phyloP scores from a whole-genome alignment of 2,329 filamentous ascomycete genomes.

The Aspergillus caelatus region DNA sequence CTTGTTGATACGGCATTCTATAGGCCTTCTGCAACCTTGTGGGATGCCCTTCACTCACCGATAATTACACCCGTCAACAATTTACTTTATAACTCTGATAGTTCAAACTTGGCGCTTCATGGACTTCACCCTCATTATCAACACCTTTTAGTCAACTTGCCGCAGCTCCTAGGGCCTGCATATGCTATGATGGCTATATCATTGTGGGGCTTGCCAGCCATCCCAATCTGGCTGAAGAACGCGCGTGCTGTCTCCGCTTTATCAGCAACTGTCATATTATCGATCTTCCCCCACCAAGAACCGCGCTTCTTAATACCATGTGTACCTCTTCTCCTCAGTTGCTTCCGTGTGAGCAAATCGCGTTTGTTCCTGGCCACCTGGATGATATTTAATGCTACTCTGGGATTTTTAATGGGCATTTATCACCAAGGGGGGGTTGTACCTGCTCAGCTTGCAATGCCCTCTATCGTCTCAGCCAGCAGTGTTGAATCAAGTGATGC shows the following conservation, averaged over 20 bases:
- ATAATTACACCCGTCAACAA: slow-evolving; percentile 79
- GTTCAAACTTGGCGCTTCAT: slow-evolving; percentile 72
- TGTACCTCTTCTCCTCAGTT: slow-evolving; percentile 55
- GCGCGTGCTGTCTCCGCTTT: slow-evolving; percentile 47
- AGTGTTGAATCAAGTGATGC: slow-evolving; percentile 13
- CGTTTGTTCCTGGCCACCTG: slow-evolving; percentile 48
- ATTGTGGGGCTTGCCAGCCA: slow-evolving; percentile 50
- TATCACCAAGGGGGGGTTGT: slow-evolving; percentile 59
- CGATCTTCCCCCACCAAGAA: slow-evolving; percentile 55
- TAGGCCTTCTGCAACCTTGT: slow-evolving; percentile 38
- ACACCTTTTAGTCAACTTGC: slow-evolving; percentile 71
- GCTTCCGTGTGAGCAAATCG: slow-evolving; percentile 45
- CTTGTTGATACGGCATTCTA: slow-evolving; percentile 87
- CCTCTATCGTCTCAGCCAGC: slow-evolving; percentile 38
- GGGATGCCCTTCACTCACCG: slow-evolving; percentile 56
- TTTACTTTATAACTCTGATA: slow-evolving; percentile 71
- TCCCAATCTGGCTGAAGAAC: slow-evolving; percentile 40
- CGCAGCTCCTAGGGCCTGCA: slow-evolving; percentile 72
- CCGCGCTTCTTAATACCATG: slow-evolving; percentile 55
- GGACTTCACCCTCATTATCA: slow-evolving; percentile 80
- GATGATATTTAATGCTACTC: slow-evolving; percentile 52
- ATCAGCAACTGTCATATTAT: slow-evolving; percentile 48
- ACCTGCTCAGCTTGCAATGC: slow-evolving; percentile 52
- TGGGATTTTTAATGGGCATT: slow-evolving; percentile 54
- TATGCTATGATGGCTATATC: slow-evolving; percentile 53